Base-by-base conservation (phyloP, 257 asterid genomes). In the Verbena officinalis region DNA sequence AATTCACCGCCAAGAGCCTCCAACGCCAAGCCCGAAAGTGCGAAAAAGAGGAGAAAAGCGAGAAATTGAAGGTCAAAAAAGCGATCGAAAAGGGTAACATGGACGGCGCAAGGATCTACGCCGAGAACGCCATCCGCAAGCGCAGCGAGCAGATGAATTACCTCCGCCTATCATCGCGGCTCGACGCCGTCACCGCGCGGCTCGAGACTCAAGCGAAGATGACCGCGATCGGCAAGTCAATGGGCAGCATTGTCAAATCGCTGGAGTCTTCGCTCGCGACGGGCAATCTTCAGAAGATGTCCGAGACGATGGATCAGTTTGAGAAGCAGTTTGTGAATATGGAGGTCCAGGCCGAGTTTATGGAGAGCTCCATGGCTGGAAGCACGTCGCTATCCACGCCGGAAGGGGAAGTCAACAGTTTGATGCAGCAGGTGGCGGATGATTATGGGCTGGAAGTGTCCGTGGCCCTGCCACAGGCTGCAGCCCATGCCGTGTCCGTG, bases 321-420 rank as follows among this genome's bases (percentile, higher is more conserved):
- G 99, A 93, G 91, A 75, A 64, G 73, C 99, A 93, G 74, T 93
- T 93, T 50, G 97, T 93, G 54, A 90, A 93, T 62, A 93, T 93
- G 99, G 99, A 93, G 68, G 97, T 93, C 7, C 99, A 93, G 83
- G 97, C 99, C 1, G 99, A 88, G 87, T 93, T 93, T 38, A 93
- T 93, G 99, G 99, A 93, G 92, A 89, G 85, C 36, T 90, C 97
- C 19, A 93, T 93, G 99, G 96, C 99, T 2, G 99, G 99, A 0
- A 87, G 95, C 67, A 93, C 99, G 14, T 90, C 97, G 17, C 81
- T 93, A 13, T 87, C 96, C 1, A 93, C 99, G 3, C 99, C 99
- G 9, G 99, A 93, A 59, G 88, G 86, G 12, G 97, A 93, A 23
- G 99, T 93, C 23, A 86, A 86, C 72, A 84, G 82, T 67, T 75